These are phyloP conservation scores for Reticulomyxa filosa DNA, from an alignment of 78 protist genomes.

Conservation along the genomic window DNA sequence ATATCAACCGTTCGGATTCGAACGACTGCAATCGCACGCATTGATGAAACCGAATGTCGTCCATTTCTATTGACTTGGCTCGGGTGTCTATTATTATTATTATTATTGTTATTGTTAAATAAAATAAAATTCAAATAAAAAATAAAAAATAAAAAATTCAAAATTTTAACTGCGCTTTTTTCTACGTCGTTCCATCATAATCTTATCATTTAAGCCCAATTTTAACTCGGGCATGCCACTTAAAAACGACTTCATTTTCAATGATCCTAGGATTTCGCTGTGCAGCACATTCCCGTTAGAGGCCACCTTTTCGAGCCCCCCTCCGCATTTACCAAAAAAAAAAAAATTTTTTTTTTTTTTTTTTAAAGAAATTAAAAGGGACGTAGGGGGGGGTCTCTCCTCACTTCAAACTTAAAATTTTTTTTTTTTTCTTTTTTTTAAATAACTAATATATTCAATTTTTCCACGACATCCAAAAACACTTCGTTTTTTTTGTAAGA, in stretches of 20 bases:
- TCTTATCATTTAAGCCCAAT: conserved; percentile 49
- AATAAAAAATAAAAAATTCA: too few species aligned
- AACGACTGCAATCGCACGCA: conserved; percentile 83
- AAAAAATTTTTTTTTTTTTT: too few species aligned
- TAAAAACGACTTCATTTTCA: conserved; percentile 70
- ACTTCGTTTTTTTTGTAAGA: conserved; percentile 71
- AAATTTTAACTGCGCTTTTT: too few species aligned
- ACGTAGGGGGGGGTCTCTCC: too few species aligned
- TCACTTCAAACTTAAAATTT: too few species aligned
- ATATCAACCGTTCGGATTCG: conserved; percentile 84
- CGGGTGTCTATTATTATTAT: neutral
- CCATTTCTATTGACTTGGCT: conserved; percentile 84
- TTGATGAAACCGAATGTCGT: conserved; percentile 93
- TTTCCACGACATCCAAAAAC: conserved; percentile 87
- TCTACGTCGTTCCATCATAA: neutral
- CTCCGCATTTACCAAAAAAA: too few species aligned
- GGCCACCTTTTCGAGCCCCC: too few species aligned
- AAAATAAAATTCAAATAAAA: too few species aligned
- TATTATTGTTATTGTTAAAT: conserved; percentile 1
- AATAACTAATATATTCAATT: conserved; percentile 45
- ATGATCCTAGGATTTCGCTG: conserved; percentile 66
- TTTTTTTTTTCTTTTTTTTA: too few species aligned
- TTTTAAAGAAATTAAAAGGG: too few species aligned
- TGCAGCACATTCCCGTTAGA: conserved; percentile 61
- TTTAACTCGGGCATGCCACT: conserved; percentile 93